Conservation (phyloP, 2,329 filamentous ascomycete species). For the Fusarium pseudograminearum region DNA sequence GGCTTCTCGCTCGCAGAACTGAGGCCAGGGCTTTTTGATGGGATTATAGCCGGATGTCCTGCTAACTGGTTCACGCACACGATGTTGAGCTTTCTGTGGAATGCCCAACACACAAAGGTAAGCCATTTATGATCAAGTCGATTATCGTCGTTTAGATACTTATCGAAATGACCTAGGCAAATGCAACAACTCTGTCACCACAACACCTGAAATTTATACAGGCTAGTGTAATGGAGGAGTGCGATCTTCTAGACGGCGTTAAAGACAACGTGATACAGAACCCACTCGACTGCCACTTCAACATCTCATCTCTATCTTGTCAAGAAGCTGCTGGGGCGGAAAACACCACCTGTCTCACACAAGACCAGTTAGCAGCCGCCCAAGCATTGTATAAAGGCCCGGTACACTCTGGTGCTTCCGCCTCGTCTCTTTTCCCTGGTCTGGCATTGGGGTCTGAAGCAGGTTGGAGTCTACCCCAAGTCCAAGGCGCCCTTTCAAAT, state of each 20-base stretch:
- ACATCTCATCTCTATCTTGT: neutral
- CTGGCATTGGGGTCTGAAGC: neutral
- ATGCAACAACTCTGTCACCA: neutral
- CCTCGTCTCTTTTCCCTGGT: neutral
- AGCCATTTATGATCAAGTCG: neutral
- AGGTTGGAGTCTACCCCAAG: neutral
- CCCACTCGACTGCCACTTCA: neutral
- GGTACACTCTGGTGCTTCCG: neutral
- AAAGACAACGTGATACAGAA: neutral
- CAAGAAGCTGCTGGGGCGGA: neutral
- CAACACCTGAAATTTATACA: neutral
- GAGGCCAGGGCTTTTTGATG: neutral
- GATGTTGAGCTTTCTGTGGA: neutral
- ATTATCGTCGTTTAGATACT: neutral
- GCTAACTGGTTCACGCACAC: neutral
- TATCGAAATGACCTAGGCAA: fast-evolving
- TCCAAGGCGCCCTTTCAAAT: neutral
- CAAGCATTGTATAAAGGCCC: neutral
- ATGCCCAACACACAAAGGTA: neutral
- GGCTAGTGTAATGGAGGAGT: neutral
- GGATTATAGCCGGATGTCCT: neutral
- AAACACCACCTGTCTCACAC: neutral
- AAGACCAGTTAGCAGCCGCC: neutral
- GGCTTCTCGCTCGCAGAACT: neutral
- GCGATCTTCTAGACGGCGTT: neutral